Percentiles rank a stretch among this genome's conserved stretches.
Conservation (phyloP, 202 grass and related monocot genomes). For the Hordeum pubiflorum region DNA sequence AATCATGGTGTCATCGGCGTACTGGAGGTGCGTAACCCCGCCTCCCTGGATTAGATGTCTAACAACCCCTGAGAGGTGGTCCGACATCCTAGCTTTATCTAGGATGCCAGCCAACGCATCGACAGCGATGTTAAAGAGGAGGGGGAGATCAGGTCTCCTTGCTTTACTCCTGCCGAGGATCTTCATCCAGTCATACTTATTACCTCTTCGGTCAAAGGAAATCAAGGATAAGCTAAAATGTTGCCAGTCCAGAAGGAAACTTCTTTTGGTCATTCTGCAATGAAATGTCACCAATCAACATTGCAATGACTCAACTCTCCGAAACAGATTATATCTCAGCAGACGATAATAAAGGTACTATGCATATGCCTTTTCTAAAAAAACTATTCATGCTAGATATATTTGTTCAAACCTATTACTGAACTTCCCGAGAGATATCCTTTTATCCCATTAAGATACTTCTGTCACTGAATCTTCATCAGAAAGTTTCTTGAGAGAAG, state of each 20-base stretch:
- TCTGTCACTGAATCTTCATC: not conserved
- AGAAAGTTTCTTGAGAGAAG: too few relatives aligned
- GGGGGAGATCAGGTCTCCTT: too few relatives aligned
- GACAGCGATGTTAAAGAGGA: too few relatives aligned
- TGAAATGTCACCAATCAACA: constrained; percentile 59
- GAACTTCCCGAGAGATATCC: not conserved
- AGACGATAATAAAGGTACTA: constrained; percentile 59
- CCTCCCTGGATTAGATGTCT: too few relatives aligned
- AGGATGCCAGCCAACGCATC: too few relatives aligned
- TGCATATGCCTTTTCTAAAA: not conserved
- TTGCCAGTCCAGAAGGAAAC: constrained; percentile 29
- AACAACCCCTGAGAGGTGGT: too few relatives aligned
- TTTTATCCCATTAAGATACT: not conserved
- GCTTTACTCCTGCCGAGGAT: not conserved
- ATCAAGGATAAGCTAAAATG: not conserved
- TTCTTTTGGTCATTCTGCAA: constrained; percentile 35
- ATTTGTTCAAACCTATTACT: not conserved
- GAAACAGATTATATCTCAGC: constrained; percentile 45
- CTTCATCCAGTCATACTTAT: too few relatives aligned
- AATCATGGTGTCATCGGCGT: too few relatives aligned
- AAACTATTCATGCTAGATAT: too few relatives aligned
- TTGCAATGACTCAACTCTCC: constrained; percentile 40
- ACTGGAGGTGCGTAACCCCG: too few relatives aligned
- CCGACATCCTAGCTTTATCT: too few relatives aligned
- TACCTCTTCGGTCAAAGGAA: constrained; percentile 21